phyloP scores from a whole-genome alignment of 108 stramenopile species.

The Skeletonema menzelii region DNA sequence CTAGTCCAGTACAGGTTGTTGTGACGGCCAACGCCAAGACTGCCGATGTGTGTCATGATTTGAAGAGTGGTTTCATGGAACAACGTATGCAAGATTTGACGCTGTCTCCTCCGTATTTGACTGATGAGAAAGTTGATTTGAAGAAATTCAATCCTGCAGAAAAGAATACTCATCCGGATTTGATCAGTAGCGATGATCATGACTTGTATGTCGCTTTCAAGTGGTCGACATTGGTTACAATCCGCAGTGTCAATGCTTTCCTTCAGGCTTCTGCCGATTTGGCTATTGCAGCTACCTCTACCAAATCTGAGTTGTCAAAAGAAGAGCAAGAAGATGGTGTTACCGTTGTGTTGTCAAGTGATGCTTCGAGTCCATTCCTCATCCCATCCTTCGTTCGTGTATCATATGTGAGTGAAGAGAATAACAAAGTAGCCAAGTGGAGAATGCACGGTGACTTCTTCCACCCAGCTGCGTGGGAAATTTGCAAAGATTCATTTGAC shows the following conservation, averaged over 20 bases:
- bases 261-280: constrained; percentile 87
- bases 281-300: constrained; percentile 74
- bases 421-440: constrained; percentile 70
- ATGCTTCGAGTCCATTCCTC: constrained; percentile 76
- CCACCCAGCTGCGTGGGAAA: constrained; percentile 89
- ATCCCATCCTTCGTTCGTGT: constrained; percentile 87
- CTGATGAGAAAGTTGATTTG: constrained; percentile 40
- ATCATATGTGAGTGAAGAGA: constrained; percentile 88
- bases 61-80: constrained; percentile 89
- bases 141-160: constrained; percentile 45
- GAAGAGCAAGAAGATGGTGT: constrained; percentile 53
- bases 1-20: constrained; percentile 85
- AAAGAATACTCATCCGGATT: constrained; percentile 82
- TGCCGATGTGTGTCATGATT: constrained; percentile 84
- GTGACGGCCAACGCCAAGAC: constrained; percentile 76
- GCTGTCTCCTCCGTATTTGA: constrained; percentile 74
- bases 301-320: constrained; percentile 36
- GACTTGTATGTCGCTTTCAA: constrained; percentile 83
- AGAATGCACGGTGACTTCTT: constrained; percentile 77
- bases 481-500: constrained; percentile 88
- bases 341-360: constrained; percentile 47
- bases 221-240: constrained; percentile 82
- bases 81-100: constrained; percentile 81
- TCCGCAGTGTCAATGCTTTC: constrained; percentile 67
- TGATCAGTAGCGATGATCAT: constrained; percentile 84